These are phyloP conservation scores for Mucor indicus DNA, from an alignment of 371 early-diverging fungal species.

Conservation along the genomic window DNA sequence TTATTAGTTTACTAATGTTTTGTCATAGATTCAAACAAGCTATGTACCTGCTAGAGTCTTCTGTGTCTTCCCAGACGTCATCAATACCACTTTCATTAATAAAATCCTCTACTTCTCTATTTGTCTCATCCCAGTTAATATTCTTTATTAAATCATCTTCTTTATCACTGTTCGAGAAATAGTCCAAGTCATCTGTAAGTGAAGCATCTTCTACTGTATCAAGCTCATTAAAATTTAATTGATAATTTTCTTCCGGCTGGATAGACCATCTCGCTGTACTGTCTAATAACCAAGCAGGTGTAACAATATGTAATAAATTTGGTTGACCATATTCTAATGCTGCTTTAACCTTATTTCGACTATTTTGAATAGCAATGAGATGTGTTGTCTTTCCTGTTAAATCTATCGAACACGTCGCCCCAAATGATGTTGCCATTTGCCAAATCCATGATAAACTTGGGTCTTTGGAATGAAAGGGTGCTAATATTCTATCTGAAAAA, in stretches of 20 bases:
- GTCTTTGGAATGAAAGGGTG: slow-evolving; percentile 20
- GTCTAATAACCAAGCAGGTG: slow-evolving; percentile 62
- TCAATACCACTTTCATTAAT: slow-evolving; percentile 58
- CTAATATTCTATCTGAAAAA: slow-evolving; percentile 36
- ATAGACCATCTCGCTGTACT: slow-evolving; percentile 56
- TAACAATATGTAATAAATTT: slow-evolving; percentile 49
- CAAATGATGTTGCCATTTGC: slow-evolving; percentile 69
- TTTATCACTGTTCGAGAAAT: background rate
- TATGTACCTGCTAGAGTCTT: no score
- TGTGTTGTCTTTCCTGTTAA: slow-evolving; percentile 68
- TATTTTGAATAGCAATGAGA: slow-evolving; percentile 69
- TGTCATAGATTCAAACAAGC: no score
- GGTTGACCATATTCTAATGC: slow-evolving; percentile 38
- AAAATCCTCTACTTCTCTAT: slow-evolving; percentile 58
- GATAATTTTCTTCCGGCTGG: slow-evolving; percentile 54
- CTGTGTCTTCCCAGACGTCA: slow-evolving; percentile 42
- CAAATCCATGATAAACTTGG: slow-evolving; percentile 63
- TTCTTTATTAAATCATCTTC: slow-evolving; percentile 46
- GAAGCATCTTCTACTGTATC: slow-evolving; percentile 16
- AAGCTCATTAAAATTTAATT: slow-evolving; percentile 32
- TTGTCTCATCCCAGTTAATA: slow-evolving; percentile 56
- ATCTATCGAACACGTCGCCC: slow-evolving; percentile 61
- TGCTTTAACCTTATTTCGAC: slow-evolving; percentile 56
- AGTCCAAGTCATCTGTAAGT: background rate
- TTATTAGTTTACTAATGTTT: no score